Evolutionary conservation across 495 filamentous ascomycete species (phyloP).

Genomic region (Talaromyces nanjingensis): DNA sequence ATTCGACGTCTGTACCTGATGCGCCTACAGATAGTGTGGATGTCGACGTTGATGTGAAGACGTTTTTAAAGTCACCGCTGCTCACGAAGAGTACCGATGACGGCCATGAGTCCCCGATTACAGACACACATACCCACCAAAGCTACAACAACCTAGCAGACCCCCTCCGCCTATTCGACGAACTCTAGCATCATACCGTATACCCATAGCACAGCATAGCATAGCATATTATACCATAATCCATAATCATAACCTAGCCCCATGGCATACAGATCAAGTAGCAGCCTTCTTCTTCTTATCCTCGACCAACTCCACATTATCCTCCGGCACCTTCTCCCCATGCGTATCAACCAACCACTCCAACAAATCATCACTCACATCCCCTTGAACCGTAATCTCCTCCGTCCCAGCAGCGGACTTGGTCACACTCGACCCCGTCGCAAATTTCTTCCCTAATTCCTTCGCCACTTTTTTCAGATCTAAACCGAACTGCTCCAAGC

Average conservation of each 20-base stretch:
- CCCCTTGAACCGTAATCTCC: conserved; percentile 97
- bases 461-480: conserved; percentile 81
- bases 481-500: conserved; percentile 81
- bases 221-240: background rate
- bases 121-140: background rate
- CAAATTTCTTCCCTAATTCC: conserved; percentile 52
- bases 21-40: background rate
- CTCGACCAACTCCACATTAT: conserved; percentile 89
- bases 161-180: background rate
- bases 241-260: background rate
- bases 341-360: conserved; percentile 87
- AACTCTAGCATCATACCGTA: background rate
- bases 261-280: background rate
- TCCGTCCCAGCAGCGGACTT: conserved; percentile 80
- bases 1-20: background rate
- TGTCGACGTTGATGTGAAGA: background rate
- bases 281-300: conserved; percentile 81
- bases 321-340: conserved; percentile 72
- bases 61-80: background rate
- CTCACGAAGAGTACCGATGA: background rate
- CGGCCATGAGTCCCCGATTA: background rate
- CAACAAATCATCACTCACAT: conserved; percentile 89
- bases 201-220: background rate
- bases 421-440: conserved; percentile 87
- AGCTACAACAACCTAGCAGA: background rate